Percentiles rank a stretch among this genome's conserved stretches.
phyloP scores from a whole-genome alignment of 2,329 filamentous ascomycete species.

The Thelonectria rubi region DNA sequence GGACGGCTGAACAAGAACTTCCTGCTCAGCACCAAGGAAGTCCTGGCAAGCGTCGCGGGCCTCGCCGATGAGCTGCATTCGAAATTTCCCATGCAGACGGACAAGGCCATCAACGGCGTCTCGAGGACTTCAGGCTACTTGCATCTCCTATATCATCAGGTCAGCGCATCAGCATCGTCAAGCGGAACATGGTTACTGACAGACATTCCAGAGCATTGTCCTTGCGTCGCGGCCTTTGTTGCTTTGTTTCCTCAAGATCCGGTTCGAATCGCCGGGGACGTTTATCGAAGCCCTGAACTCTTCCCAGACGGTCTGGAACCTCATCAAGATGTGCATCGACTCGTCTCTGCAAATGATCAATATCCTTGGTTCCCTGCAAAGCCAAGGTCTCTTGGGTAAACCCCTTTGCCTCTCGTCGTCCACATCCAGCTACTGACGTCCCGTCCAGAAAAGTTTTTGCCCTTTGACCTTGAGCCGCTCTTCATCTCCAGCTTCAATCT shows the following conservation, averaged over 20 bases:
- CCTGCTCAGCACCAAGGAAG: slow-evolving; percentile 44
- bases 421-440: background rate
- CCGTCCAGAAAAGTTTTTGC: slow-evolving; percentile 56
- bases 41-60: slow-evolving; percentile 42
- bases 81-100: slow-evolving; percentile 42
- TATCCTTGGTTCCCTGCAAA: slow-evolving; percentile 54
- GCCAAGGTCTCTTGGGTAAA: slow-evolving; percentile 58
- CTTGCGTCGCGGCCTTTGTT: slow-evolving; percentile 46
- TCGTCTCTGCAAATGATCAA: slow-evolving; percentile 47
- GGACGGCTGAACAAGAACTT: slow-evolving; percentile 46
- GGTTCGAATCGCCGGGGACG: slow-evolving; percentile 40
- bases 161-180: slow-evolving; percentile 18
- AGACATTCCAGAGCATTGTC: slow-evolving; percentile 41
- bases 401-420: background rate
- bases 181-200: background rate
- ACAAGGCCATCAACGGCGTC: slow-evolving; percentile 46
- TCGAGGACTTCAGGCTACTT: slow-evolving; percentile 46
- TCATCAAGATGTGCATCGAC: slow-evolving; percentile 48
- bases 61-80: slow-evolving; percentile 45
- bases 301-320: slow-evolving; percentile 45
- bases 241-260: slow-evolving; percentile 46
- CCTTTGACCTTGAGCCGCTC: slow-evolving; percentile 56
- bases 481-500: slow-evolving; percentile 56
- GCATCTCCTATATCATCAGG: slow-evolving; percentile 47
- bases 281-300: slow-evolving; percentile 50